Percentiles rank a stretch among this genome's conserved stretches.
These are phyloP conservation scores for Acanthamoeba castellanii DNA, from an alignment of 208 protist genomes.

Conservation along the genomic window DNA sequence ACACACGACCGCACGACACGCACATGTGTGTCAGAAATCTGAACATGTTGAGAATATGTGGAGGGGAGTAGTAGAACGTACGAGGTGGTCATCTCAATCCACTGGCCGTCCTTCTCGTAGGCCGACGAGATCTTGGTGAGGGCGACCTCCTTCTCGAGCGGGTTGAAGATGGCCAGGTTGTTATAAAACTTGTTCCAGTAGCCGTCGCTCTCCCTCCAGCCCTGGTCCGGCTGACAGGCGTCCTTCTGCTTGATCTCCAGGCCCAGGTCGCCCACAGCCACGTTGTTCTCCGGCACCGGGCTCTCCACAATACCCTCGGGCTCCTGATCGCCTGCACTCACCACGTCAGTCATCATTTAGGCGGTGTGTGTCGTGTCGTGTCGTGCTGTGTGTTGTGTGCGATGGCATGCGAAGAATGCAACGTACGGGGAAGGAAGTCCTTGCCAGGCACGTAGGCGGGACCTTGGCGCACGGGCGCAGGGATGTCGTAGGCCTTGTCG, in stretches of 20 bases:
- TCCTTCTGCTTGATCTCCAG: constrained; percentile 60
- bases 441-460: background rate
- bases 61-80: too few species aligned
- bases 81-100: constrained; percentile 2
- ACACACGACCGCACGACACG: background rate
- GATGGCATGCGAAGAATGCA: background rate
- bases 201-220: background rate
- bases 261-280: background rate
- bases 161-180: constrained; percentile 49
- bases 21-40: too few species aligned
- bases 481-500: background rate
- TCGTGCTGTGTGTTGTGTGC: too few species aligned
- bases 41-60: too few species aligned
- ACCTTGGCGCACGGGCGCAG: background rate
- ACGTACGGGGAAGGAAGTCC: constrained; percentile 34
- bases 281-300: constrained; percentile 27
- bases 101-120: constrained; percentile 37
- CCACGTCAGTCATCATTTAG: too few species aligned
- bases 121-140: background rate
- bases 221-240: background rate
- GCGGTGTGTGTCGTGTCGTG: too few species aligned
- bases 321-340: background rate
- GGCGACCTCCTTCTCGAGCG: constrained; percentile 12
- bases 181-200: constrained; percentile 32
- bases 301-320: background rate